Evolutionary conservation across 1,284 basidiomycete genomes (phyloP), one percentile per base, ranked within the genome.

Genomic region (Grifola frondosa): DNA sequence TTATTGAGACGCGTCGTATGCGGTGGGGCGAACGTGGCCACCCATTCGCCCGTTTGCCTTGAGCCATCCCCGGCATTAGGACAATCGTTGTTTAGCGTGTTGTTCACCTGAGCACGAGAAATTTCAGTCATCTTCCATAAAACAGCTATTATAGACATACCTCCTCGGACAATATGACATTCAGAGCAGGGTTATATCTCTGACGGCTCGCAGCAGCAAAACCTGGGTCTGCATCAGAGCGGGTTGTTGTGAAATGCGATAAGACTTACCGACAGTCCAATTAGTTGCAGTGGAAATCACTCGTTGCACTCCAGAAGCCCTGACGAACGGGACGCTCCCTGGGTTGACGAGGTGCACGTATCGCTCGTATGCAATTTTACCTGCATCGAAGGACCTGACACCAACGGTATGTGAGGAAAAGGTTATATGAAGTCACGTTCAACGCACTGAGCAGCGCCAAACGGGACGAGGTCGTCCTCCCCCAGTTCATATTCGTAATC

Each of bases 71-170:
- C 72, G 4, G 78, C 78, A 25, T 78, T 78, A 3, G 79, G 77
- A 52, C 90, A 93, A 41, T 70, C 66, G 44, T 84, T 77, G 45
- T 88, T 76, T 3, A 94, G 71, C 0, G 90, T 93, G 57, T 87
- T 79, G 62, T 92, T 91, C 19, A 65, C 60, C 61, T 73, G 10
- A 6, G 1, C 16, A 24, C 9, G 12, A 11, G 21, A 8, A 4
- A 20, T 5, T 11, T 29, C n/a, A n/a, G n/a, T n/a, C n/a, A n/a
- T n/a, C n/a, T n/a, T n/a, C n/a, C n/a, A n/a, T n/a, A n/a, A n/a
- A 10, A 42, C 63, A 42, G 9, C 3, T 3, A 8, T 19, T n/a
- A 4, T 46, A 79, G 79, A 10, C 65, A 21, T 37, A 53, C 53
- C 46, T 54, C 62, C 56, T 80, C 77, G 11, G 72, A 65, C 17